These are phyloP conservation scores for Solanum medicagineum DNA, from an alignment of 257 asterid genomes.

Conservation along the genomic window DNA sequence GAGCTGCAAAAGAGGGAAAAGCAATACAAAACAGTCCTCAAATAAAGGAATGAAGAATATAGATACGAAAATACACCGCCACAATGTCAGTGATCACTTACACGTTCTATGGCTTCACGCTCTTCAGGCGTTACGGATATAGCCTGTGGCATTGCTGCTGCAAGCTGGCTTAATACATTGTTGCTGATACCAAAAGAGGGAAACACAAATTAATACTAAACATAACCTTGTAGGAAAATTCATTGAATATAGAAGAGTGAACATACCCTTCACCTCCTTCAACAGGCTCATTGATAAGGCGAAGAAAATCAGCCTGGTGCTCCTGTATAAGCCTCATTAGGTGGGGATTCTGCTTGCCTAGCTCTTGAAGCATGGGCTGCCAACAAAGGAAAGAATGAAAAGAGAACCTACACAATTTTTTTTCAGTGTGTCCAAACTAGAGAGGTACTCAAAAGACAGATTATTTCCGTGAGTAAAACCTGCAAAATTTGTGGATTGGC, in stretches of 20 bases:
- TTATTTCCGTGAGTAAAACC: neutral
- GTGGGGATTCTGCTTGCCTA: slow-evolving; percentile 81
- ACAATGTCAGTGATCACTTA: slow-evolving; percentile 1
- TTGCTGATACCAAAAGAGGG: slow-evolving; percentile 18
- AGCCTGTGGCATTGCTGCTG: slow-evolving; percentile 54
- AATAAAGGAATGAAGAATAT: neutral
- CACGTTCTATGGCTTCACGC: slow-evolving; percentile 68
- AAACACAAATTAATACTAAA: neutral
- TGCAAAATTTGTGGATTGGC: slow-evolving; percentile 75
- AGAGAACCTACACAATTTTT: neutral
- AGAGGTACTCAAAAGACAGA: neutral
- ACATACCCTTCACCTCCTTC: slow-evolving; percentile 75
- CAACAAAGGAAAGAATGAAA: slow-evolving; percentile 10
- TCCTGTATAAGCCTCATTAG: slow-evolving; percentile 67
- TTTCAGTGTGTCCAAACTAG: neutral
- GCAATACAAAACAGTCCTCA: neutral
- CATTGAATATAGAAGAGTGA: neutral
- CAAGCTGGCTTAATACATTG: slow-evolving; percentile 47
- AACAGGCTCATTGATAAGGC: slow-evolving; percentile 69
- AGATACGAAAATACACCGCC: neutral
- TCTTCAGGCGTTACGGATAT: slow-evolving; percentile 61
- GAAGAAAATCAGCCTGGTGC: slow-evolving; percentile 79
- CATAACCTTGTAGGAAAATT: neutral
- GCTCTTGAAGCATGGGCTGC: slow-evolving; percentile 91
- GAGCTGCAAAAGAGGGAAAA: slow-evolving; percentile 31